A percentile compares a stretch with the other conserved stretches of the same genome.
These are phyloP conservation scores for Trichoderma cornu-damae DNA, from an alignment of 2,329 filamentous ascomycete species.

Conservation along the genomic window DNA sequence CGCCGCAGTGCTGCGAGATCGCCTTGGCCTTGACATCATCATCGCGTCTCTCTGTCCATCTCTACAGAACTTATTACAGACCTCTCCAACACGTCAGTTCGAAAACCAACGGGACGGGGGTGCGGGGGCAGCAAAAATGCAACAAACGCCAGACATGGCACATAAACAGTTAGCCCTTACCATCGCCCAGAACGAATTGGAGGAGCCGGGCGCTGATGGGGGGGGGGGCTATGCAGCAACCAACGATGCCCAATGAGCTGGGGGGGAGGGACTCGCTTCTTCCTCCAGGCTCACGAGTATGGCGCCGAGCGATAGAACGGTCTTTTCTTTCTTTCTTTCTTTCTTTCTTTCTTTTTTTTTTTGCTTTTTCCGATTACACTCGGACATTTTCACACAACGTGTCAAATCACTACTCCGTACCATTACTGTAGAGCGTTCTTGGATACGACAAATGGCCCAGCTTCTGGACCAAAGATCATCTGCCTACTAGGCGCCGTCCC, in stretches of 20 bases:
- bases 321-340: too few species aligned
- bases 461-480: neutral
- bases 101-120: conserved; percentile 1
- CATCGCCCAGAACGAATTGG: conserved; percentile 2
- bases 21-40: conserved; percentile 17
- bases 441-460: too few species aligned
- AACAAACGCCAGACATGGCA: neutral
- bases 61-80: too few species aligned
- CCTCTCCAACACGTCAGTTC: conserved; percentile 2
- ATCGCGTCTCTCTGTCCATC: neutral
- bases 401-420: neutral
- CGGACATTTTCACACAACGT: neutral
- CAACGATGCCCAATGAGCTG: conserved; percentile 12
- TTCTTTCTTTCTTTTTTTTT: conserved; percentile 14
- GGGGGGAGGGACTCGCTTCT: neutral
- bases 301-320: neutral
- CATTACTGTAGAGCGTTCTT: too few species aligned
- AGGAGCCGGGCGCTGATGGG: conserved; percentile 5
- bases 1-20: conserved; percentile 9
- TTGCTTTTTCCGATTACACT: conserved; percentile 4
- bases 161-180: too few species aligned
- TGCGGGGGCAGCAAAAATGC: neutral
- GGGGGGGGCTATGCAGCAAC: too few species aligned
- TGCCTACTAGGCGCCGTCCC: neutral
- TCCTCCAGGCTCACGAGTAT: neutral